Evolutionary conservation across 148 eudicot species (phyloP), one percentile per base, ranked within the genome.

Genomic region (Rhododendron ovatum): DNA sequence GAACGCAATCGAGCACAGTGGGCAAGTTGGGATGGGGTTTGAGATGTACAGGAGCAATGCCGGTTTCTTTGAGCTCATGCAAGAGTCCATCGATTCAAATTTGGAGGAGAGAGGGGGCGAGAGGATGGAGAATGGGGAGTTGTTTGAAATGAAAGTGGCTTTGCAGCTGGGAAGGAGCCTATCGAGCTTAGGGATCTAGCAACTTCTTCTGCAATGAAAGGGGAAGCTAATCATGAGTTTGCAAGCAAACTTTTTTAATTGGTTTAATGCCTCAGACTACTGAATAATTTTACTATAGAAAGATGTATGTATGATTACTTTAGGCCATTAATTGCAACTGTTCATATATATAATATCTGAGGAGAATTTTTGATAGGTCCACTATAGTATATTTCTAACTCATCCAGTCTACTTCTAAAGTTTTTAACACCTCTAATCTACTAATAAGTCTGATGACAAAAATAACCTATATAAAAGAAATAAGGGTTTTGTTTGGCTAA

Each of bases 1-100:
- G 1, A 86, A 86, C 61, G 48, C 87, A 4, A 4, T 80, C 0
- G 65, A 86, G 78, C 87, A 86, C 5, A 92, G 95, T 45, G 91
- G 92, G 5, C 95, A 93, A 88, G 95, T 93, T 37, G 95, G 93
- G 78, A 91, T 93, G 92, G 91, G 91, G 80, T 80, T 88, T 79
- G 95, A 93, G 90, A 90, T 93, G 93, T 93, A 93, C 48, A 88
- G 92, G 78, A 89, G 91, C 73, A 90, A 89, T 83, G 93, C 88
- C 7, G 93, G 93, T 6, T 91, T 87, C 37, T 93, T 90, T 37
- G 79, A 79, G 69, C 84, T 82, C 5, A 26, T 93, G 83, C 88
- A 87, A 78, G 92, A 91, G 82, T 82, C 14, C 14, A 82, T 88
- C 12, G 89, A 90, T 63, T 61, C 80, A 0, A 86, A 82, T 37